These are phyloP conservation scores for Henningerozyma blattae DNA, from an alignment of 805 yeast species.

Conservation along the genomic window DNA sequence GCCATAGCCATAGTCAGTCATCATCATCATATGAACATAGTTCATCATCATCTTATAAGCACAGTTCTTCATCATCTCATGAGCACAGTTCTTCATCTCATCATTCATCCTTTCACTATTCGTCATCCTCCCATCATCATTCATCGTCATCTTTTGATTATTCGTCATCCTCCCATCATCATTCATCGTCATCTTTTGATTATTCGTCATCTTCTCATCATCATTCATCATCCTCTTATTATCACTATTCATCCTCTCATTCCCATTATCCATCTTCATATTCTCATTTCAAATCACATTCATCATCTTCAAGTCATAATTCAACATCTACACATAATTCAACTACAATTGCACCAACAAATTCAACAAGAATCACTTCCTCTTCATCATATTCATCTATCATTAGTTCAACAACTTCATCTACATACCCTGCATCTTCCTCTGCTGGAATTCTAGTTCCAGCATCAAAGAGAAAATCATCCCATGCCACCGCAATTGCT, in stretches of 20 bases:
- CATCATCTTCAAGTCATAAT: slow-evolving; percentile 2
- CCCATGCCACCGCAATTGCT: slow-evolving; percentile 61
- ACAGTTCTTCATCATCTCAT: background rate
- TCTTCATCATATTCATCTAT: slow-evolving; percentile 13
- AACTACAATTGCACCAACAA: slow-evolving; percentile 3
- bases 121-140: background rate
- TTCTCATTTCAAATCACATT: slow-evolving; percentile 5
- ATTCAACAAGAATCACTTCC: slow-evolving; percentile 18
- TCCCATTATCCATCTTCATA: background rate
- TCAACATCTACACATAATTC: slow-evolving; percentile 3
- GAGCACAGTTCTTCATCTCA: background rate
- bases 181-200: background rate
- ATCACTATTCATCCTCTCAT: background rate
- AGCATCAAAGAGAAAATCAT: slow-evolving; percentile 12
- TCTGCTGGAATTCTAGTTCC: slow-evolving; percentile 18
- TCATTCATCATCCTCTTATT: background rate
- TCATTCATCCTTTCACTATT: background rate
- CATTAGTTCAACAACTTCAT: slow-evolving; percentile 22
- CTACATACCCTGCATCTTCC: slow-evolving; percentile 17
- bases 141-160: background rate
- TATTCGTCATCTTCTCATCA: background rate
- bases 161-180: background rate
- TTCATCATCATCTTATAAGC: background rate
- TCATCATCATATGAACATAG: background rate
- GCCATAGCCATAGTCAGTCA: too few species aligned